These are phyloP conservation scores for Schizosaccharomyces pombe DNA, from an alignment of 805 yeast genomes.

Conservation along the genomic window DNA sequence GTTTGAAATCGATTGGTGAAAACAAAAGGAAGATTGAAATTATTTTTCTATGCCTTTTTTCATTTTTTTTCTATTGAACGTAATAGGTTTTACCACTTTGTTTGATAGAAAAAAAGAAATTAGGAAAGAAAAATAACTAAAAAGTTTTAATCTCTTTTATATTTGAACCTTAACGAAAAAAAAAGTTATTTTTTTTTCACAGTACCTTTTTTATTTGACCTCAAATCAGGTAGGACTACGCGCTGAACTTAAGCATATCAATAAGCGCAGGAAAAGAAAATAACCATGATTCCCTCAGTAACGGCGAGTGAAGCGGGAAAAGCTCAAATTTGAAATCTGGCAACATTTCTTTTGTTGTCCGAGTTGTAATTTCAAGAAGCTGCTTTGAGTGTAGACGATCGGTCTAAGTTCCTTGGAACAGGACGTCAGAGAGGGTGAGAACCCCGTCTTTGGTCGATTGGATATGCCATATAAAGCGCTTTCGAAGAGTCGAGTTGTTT, in stretches of 20 bases:
- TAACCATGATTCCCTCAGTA: conserved; percentile 24
- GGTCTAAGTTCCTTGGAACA: conserved; percentile 21
- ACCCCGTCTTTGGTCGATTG: conserved; percentile 18
- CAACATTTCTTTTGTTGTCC: conserved; percentile 13
- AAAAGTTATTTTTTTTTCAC: too few species aligned
- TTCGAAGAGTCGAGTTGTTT: conserved; percentile 19
- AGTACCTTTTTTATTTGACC: conserved; percentile 18
- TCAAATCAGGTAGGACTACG: conserved; percentile 15
- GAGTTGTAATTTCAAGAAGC: conserved; percentile 22
- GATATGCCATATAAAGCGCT: conserved; percentile 16
- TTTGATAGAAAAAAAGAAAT: too few species aligned
- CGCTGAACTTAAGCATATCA: conserved; percentile 25
- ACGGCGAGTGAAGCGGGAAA: conserved; percentile 22
- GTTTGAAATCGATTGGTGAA: too few species aligned
- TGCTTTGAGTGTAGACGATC: conserved; percentile 15
- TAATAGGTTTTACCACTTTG: not conserved
- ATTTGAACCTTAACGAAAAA: too few species aligned
- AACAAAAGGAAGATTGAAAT: too few species aligned
- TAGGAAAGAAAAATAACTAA: too few species aligned
- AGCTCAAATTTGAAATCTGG: conserved; percentile 24
- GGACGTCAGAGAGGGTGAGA: conserved; percentile 24
- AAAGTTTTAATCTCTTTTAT: too few species aligned
- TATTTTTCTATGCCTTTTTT: too few species aligned
- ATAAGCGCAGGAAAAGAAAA: conserved; percentile 24
- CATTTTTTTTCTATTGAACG: too few species aligned